Evolutionary conservation across 129 eudicot species (phyloP).

Genomic region (Mikania micrantha): DNA sequence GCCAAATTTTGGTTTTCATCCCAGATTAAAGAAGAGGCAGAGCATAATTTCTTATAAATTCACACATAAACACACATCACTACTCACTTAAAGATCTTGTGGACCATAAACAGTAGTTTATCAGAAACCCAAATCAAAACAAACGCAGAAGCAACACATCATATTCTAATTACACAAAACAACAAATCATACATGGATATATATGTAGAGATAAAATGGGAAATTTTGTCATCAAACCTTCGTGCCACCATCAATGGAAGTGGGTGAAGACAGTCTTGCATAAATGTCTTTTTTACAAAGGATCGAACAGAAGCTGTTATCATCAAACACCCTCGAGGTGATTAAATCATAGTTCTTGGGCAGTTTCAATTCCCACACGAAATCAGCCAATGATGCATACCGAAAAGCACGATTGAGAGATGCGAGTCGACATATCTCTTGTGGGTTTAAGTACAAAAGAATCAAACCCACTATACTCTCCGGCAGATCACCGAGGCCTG

Average conservation of each 20-base stretch:
- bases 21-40: not conserved
- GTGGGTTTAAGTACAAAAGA: conserved; percentile 50
- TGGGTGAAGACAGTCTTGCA: conserved; percentile 45
- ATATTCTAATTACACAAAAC: not conserved
- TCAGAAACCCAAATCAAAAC: not conserved
- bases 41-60: not conserved
- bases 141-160: not conserved
- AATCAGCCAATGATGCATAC: conserved; percentile 75
- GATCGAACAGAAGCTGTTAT: conserved; percentile 6
- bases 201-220: not conserved
- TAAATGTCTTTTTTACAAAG: conserved; percentile 67
- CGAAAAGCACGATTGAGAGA: conserved; percentile 58
- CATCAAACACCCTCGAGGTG: conserved; percentile 39
- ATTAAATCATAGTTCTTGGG: conserved; percentile 57
- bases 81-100: not conserved
- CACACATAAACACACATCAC: not conserved
- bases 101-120: not conserved
- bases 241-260: conserved; percentile 60
- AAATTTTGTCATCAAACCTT: conserved; percentile 45
- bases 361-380: conserved; percentile 83
- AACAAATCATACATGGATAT: not conserved
- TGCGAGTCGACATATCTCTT: conserved; percentile 61
- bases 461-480: conserved; percentile 75
- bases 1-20: not conserved
- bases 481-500: conserved; percentile 75